phyloP scores from a whole-genome alignment of 331 rosid species.

The Pyracantha coccinea region DNA sequence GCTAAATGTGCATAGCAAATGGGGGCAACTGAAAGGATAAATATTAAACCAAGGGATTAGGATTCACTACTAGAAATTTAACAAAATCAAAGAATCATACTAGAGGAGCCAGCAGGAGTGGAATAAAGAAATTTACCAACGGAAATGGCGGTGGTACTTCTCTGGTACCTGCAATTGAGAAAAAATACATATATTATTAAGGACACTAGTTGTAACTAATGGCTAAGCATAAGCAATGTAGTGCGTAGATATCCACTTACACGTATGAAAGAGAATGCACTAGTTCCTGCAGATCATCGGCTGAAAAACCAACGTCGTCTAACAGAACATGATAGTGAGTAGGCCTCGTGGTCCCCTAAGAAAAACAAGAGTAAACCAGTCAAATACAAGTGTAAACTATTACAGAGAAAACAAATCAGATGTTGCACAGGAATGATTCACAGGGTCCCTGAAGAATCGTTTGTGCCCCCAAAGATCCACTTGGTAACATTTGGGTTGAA shows the following conservation, averaged over 20 bases:
- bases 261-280: slow-evolving; percentile 90
- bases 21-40: slow-evolving; percentile 67
- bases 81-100: background rate
- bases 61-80: background rate
- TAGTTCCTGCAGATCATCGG: slow-evolving; percentile 84
- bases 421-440: background rate
- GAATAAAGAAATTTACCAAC: slow-evolving; percentile 38
- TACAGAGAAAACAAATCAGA: background rate
- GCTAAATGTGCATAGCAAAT: slow-evolving; percentile 55
- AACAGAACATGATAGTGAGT: slow-evolving; percentile 80
- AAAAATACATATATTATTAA: background rate
- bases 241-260: slow-evolving; percentile 38
- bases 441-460: background rate
- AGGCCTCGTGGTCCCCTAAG: slow-evolving; percentile 86
- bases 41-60: background rate
- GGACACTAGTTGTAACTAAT: background rate
- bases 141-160: slow-evolving; percentile 96
- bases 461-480: too few relatives aligned
- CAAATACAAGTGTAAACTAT: background rate
- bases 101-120: too few relatives aligned
- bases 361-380: background rate
- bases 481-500: too few relatives aligned
- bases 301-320: slow-evolving; percentile 72
- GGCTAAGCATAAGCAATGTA: background rate
- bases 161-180: slow-evolving; percentile 56